Percentiles rank a stretch among this genome's conserved stretches.
These are phyloP conservation scores for Prunus yedoensis DNA, from an alignment of 331 rosid genomes.

Conservation along the genomic window DNA sequence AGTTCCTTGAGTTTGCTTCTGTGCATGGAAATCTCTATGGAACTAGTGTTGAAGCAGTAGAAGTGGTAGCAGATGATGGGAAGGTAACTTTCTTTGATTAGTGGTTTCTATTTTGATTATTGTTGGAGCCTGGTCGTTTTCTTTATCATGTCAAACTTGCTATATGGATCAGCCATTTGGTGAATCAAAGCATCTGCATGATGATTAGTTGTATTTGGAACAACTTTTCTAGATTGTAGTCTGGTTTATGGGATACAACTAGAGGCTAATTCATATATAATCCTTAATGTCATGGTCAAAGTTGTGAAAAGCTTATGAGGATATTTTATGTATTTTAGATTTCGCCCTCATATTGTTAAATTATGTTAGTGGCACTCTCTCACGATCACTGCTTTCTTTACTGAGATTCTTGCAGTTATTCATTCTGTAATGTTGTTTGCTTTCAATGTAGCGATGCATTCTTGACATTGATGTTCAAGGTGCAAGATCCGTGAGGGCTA, in stretches of 20 bases:
- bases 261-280: not conserved
- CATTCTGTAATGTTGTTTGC: slow-evolving; percentile 16
- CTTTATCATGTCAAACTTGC: not conserved
- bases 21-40: slow-evolving; percentile 98
- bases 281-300: not conserved
- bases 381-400: slow-evolving; percentile 1
- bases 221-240: not conserved
- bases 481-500: slow-evolving; percentile 78
- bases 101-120: not conserved
- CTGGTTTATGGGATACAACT: not conserved
- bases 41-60: slow-evolving; percentile 96
- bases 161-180: not conserved
- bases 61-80: slow-evolving; percentile 81
- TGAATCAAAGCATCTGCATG: not conserved
- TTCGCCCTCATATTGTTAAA: not conserved
- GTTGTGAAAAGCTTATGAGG: not conserved
- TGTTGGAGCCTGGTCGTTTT: not conserved
- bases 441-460: slow-evolving; percentile 71
- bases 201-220: not conserved
- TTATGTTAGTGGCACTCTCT: not conserved
- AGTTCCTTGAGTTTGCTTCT: slow-evolving; percentile 91
- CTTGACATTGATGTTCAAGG: slow-evolving; percentile 99
- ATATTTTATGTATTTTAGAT: not conserved
- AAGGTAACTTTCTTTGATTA: slow-evolving; percentile 49
- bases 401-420: not conserved